Base-by-base conservation (phyloP, 768 basidiomycete species). In the Lepiota venenata region DNA sequence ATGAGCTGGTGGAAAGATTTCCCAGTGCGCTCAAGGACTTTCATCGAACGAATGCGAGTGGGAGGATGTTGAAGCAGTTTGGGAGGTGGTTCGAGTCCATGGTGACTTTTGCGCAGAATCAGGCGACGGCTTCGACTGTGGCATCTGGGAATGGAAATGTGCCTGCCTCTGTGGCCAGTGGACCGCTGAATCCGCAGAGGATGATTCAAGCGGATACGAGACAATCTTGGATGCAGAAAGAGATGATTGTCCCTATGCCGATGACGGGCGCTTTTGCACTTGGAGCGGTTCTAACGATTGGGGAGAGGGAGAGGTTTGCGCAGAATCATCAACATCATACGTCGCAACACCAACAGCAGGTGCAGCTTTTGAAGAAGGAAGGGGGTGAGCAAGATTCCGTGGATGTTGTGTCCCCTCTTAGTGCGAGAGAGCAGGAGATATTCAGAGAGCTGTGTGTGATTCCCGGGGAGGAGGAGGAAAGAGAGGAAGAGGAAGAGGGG, bases 401-500 rank as follows among this genome's bases (percentile, higher is more conserved):
- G 39, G 63, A 59, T 12, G 35, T 56, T n/a, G 78, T 79, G 20
- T 70, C 71, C 2, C 87, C 87, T 16, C 74, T 90, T 46, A 89
- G 79, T 59, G 81, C 82, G 20, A 82, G 78, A 9, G 88, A 90
- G 61, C 80, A 85, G 62, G 81, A 85, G 66, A 83, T 90, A 46
- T 89, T 90, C 68, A 79, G 74, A 39, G 75, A 78, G 44, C 67
- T 89, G 21, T 89, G 85, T 56, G 71, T 78, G 29, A 75, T 78
- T 56, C 79, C 81, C 16, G 53, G 78, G 72, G 32, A 57, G 20
- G 61, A 47, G 15, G 62, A 57, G 15, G 62, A 55, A 48, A 58
- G 21, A 47, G 51, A 38, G 39, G 47, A 56, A 16, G 48, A 51
- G 20, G 59, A 63, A 25, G 60, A 45, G n/a, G 42, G 16, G 40